Evolutionary conservation across 1,284 basidiomycete genomes (phyloP), one percentile per base, ranked within the genome.

Genomic region (Ustilago shanxiensis): DNA sequence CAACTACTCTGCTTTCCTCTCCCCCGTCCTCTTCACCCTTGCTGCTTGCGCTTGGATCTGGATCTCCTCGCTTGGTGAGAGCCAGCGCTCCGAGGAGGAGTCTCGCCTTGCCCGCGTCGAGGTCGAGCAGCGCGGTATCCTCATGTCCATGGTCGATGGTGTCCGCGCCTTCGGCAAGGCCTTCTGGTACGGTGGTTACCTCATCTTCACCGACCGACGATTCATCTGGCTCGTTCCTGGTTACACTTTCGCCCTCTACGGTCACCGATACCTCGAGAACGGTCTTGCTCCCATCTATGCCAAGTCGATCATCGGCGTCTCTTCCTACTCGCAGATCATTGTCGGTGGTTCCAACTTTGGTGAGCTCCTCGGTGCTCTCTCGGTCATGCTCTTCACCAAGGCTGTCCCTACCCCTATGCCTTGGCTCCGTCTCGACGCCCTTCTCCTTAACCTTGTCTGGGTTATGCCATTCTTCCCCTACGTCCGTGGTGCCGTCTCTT

Each of bases 181-280:
- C 29, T 82, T 82, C 69, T 85, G 79, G 77, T 79, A 81, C 64
- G 86, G 86, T 47, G 81, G 72, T 20, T 70, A 72, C 66, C 76
- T 87, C 60, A 72, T 83, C 55, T 74, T 85, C 64, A 69, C 76
- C 31, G 64, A 82, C 62, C 78, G 86, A 26, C 79, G 79, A 29
- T 86, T 86, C 69, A 74, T 83, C 72, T 87, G 86, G 85, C 80
- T 86, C 60, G 75, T 85, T 11, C 80, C 84, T 53, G 81, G 81
- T 49, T 84, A 86, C 77, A 79, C 84, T 20, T 65, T 86, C 50
- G 85, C 86, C 22, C 82, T 87, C 16, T 86, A 87, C 67, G 84
- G 83, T 54, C 86, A 87, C 66, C 83, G 86, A 53, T 87, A 86
- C 77, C 83, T 87, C 69, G 86, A 87, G 77, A 86, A 85, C 60